Conservation (phyloP, 1,284 basidiomycete genomes). For the Puccinia coronata region DNA sequence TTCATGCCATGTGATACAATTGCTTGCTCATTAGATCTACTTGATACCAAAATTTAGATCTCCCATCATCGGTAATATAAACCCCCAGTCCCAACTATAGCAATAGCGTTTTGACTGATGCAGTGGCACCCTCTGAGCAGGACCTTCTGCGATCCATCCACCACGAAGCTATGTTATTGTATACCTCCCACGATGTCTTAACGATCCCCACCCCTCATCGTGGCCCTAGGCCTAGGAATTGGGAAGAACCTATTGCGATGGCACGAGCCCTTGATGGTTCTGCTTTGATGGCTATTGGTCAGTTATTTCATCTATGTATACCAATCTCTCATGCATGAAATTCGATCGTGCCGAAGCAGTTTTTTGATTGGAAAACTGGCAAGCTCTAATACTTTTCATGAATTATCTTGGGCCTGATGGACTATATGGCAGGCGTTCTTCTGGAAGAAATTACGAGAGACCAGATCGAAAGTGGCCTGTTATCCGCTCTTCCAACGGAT, state of each 20-base stretch:
- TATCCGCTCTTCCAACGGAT: neutral
- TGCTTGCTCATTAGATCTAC: neutral
- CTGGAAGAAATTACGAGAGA: constrained; percentile 28
- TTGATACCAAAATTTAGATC: neutral
- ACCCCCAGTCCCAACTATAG: neutral
- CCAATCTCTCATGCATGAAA: neutral
- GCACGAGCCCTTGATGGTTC: constrained; percentile 25
- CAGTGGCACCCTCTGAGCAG: constrained; percentile 3
- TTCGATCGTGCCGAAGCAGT: neutral
- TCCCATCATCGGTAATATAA: constrained; percentile 19
- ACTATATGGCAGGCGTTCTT: neutral
- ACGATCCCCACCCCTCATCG: neutral
- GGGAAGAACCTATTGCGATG: constrained; percentile 37
- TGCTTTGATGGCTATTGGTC: constrained; percentile 31
- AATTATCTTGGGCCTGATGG: neutral
- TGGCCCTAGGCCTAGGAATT: neutral
- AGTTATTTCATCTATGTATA: neutral
- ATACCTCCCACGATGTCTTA: constrained; percentile 20
- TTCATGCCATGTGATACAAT: neutral
- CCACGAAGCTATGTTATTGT: constrained; percentile 12
- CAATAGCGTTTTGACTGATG: neutral
- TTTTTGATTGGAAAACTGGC: neutral
- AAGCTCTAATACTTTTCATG: neutral
- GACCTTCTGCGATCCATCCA: constrained; percentile 33
- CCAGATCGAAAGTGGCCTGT: neutral